These are phyloP conservation scores for Arthrobotrys pseudoclavata DNA, from an alignment of 2,329 filamentous ascomycete genomes.

Conservation along the genomic window DNA sequence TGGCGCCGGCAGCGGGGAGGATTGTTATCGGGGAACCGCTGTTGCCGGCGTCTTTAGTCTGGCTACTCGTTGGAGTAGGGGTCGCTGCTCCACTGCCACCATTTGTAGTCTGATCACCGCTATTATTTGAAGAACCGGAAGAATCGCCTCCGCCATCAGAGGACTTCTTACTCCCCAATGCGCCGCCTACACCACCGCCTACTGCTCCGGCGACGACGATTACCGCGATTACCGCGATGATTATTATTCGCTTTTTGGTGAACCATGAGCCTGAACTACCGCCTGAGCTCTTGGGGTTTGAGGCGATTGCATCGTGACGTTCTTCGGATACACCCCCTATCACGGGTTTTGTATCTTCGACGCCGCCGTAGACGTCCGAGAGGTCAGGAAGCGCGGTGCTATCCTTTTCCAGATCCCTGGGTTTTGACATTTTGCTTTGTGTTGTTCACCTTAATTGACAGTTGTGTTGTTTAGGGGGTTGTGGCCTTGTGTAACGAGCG, in stretches of 20 bases:
- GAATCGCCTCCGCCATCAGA: background rate
- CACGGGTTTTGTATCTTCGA: constrained; percentile 39
- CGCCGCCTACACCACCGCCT: constrained; percentile 49
- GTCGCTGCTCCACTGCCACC: background rate
- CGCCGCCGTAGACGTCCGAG: constrained; percentile 49
- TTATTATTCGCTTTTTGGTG: constrained; percentile 58
- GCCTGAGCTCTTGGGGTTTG: constrained; percentile 21
- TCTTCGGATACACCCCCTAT: constrained; percentile 27
- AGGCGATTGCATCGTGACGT: constrained; percentile 38
- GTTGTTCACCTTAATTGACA: background rate
- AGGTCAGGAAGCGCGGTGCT: constrained; percentile 40
- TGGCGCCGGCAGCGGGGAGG: constrained; percentile 14
- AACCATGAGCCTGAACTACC: constrained; percentile 45
- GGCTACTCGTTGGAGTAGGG: constrained; percentile 7
- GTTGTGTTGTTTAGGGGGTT: constrained; percentile 35
- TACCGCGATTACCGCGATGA: constrained; percentile 48
- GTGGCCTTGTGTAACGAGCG: constrained; percentile 36
- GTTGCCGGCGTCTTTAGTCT: background rate
- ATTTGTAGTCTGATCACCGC: constrained; percentile 4
- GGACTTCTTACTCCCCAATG: constrained; percentile 35
- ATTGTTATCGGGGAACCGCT: constrained; percentile 29
- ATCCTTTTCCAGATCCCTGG: constrained; percentile 29
- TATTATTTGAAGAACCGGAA: constrained; percentile 1
- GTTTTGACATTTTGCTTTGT: constrained; percentile 38
- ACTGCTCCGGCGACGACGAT: constrained; percentile 50